Conservation (phyloP, 306 rosid species). For the Prosopis cineraria region DNA sequence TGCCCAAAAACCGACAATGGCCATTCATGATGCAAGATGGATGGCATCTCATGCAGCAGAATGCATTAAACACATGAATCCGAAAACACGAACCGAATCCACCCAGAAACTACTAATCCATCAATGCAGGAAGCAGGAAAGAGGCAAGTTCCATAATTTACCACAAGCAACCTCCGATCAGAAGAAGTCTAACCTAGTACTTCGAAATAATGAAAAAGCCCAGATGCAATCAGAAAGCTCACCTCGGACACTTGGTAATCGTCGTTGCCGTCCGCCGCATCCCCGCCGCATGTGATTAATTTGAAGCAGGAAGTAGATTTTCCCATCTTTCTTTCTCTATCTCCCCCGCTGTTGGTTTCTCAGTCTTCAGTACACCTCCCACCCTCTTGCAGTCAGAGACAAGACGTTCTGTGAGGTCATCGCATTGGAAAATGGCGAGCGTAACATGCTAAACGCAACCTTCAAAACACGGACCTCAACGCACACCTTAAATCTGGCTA, state of each 20-base stretch:
- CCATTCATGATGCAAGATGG: background rate
- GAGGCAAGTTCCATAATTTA: constrained; percentile 6
- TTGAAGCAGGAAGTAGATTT: constrained; percentile 84
- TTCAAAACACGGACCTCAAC: constrained; percentile 65
- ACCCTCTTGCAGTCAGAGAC: constrained; percentile 28
- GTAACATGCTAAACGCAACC: constrained; percentile 34
- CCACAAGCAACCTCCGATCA: constrained; percentile 13
- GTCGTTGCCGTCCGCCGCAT: constrained; percentile 52
- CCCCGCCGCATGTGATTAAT: constrained; percentile 74
- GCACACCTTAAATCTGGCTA: constrained; percentile 51
- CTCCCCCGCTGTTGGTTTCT: background rate
- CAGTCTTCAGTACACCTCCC: background rate
- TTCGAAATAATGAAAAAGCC: background rate
- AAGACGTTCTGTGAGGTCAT: constrained; percentile 42
- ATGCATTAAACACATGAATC: constrained; percentile 1
- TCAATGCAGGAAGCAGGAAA: constrained; percentile 24
- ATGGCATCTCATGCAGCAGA: background rate
- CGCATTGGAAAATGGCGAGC: constrained; percentile 46
- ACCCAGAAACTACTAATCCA: background rate
- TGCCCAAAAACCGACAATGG: constrained; percentile 18
- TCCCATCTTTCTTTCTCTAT: constrained; percentile 45
- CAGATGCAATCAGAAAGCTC: constrained; percentile 40
- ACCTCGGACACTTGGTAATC: constrained; percentile 61
- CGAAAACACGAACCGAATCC: background rate
- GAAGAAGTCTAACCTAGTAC: background rate